Base-by-base conservation (phyloP, 805 yeast genomes). In the Yamadazyma sp. region DNA sequence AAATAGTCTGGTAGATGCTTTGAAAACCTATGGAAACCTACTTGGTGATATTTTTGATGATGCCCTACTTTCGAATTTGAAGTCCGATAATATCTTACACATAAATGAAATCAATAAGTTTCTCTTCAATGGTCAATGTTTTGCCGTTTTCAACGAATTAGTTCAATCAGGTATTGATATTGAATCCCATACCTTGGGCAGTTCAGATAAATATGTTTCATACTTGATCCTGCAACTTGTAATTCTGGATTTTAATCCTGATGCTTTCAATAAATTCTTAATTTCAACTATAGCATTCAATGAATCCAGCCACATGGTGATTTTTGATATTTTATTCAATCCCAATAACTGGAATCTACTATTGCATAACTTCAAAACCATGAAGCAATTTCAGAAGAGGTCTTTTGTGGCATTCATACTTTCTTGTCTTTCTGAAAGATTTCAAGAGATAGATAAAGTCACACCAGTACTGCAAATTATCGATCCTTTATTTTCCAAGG, bases 31-130 rank as follows among this genome's bases (percentile, higher is more conserved):
- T 31, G 30, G 30, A 8, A 6, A 7, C 3, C 39, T 40, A 2
- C 26, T 43, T 17, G 17, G 8, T 19, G 34, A 29, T 23, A 15
- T 23, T 3, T 39, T 43, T 17, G 24, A 39, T 30, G 36, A 36
- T 16, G 8, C 16, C n/a, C 26, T 43, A 6, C 16, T 43, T 10
- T 9, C 12, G 3, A 26, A 13, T 6, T n/a, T 43, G 18, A 13
- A 12, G 3, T 17, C 38, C 2, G 26, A 10, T 2, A 37, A 28
- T 5, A 5, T 16, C 3, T 18, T 49, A 5, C 53, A 52, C 21
- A 22, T 40, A 7, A 54, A 53, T 28, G 71, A 66, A 37, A 39
- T 62, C n/a, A 70, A 64, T 31, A 60, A 59, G 32, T 43, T 66
- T 4, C n/a, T 67, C 7, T 66, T 58, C 41, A 62, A 52, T 28